These are phyloP conservation scores for Phytophthora podocarpi DNA, from an alignment of 352 stramenopile genomes.

Conservation along the genomic window DNA sequence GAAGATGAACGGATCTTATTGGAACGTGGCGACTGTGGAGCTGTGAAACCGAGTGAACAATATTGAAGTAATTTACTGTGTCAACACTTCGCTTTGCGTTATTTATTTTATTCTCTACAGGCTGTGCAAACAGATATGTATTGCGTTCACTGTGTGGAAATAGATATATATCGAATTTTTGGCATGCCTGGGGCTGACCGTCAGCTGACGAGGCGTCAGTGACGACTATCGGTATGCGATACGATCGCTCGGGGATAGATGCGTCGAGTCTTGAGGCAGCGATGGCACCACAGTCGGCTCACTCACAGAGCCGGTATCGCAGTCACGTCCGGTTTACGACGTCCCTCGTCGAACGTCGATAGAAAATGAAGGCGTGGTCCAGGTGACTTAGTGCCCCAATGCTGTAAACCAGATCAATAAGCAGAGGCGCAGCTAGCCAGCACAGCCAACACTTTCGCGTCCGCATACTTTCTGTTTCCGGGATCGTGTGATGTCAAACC, in stretches of 20 bases:
- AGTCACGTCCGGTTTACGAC: not conserved
- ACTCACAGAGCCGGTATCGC: not conserved
- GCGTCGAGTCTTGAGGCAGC: constrained; percentile 18
- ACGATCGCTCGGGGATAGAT: constrained; percentile 14
- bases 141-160: too few relatives aligned
- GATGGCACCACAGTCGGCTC: constrained; percentile 5
- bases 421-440: not conserved
- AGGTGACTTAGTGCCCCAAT: too few relatives aligned
- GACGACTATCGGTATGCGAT: constrained; percentile 32
- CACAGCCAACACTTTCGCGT: constrained; percentile 7
- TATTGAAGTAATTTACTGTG: too few relatives aligned
- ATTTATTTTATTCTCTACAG: too few relatives aligned
- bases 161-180: too few relatives aligned
- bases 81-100: too few relatives aligned
- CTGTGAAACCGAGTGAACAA: too few relatives aligned
- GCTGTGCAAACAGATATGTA: too few relatives aligned
- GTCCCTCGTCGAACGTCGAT: constrained; percentile 19
- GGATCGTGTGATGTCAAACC: constrained; percentile 27
- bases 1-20: too few relatives aligned
- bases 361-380: constrained; percentile 25
- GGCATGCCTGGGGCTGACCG: too few relatives aligned
- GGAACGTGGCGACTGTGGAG: too few relatives aligned
- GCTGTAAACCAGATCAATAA: constrained; percentile 2
- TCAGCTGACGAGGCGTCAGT: too few relatives aligned
- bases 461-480: constrained; percentile 18